Percentiles rank a stretch among this genome's conserved stretches.
These are phyloP conservation scores for Fusarium sp. DNA, from an alignment of 2,329 filamentous ascomycete genomes.

Conservation along the genomic window DNA sequence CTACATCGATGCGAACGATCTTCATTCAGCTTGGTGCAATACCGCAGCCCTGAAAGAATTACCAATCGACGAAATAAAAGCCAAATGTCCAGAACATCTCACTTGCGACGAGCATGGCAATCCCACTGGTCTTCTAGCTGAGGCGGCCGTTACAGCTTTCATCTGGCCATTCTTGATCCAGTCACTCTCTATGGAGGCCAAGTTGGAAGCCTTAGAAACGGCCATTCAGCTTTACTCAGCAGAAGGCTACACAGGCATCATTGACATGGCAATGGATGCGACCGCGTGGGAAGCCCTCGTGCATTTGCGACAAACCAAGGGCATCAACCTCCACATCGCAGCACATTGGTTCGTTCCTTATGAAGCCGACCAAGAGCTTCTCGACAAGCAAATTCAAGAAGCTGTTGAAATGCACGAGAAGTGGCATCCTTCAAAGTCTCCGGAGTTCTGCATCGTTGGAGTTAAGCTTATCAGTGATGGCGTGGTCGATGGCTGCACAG, in stretches of 20 bases:
- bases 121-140: constrained; percentile 61
- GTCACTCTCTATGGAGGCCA: constrained; percentile 59
- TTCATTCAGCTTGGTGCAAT: constrained; percentile 68
- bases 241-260: constrained; percentile 64
- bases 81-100: constrained; percentile 62
- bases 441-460: constrained; percentile 64
- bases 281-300: constrained; percentile 61
- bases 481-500: constrained; percentile 76
- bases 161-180: constrained; percentile 64
- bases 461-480: constrained; percentile 77
- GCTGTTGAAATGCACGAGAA: constrained; percentile 58
- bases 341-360: constrained; percentile 63
- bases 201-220: constrained; percentile 57
- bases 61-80: constrained; percentile 56
- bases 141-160: constrained; percentile 61
- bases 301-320: constrained; percentile 52
- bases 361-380: constrained; percentile 51
- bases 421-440: constrained; percentile 47
- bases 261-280: constrained; percentile 70
- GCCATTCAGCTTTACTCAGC: constrained; percentile 62
- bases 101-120: constrained; percentile 60
- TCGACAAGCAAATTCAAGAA: constrained; percentile 60
- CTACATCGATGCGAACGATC: constrained; percentile 65
- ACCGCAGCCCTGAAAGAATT: constrained; percentile 63
- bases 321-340: constrained; percentile 60